Percentiles rank a stretch among this genome's conserved stretches.
Evolutionary conservation across 2,329 filamentous ascomycete genomes (phyloP).

Genomic region (Neopestalotiopsis sp.): DNA sequence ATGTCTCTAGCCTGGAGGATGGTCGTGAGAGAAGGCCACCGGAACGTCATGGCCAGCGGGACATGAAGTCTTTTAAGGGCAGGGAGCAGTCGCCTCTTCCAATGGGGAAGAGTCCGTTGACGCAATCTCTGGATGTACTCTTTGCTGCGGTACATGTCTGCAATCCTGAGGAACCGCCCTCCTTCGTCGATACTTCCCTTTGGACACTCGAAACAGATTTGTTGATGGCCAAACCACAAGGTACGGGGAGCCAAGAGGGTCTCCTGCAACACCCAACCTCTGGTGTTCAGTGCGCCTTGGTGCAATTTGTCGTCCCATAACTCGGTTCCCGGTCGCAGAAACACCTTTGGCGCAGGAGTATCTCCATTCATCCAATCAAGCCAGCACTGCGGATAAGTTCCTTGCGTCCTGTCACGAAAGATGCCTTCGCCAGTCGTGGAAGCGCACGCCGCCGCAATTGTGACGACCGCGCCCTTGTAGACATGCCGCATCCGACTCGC

Average conservation of each 20-base stretch:
- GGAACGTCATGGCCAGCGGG: constrained; percentile 11
- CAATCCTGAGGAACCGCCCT: constrained; percentile 13
- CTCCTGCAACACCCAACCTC: constrained; percentile 17
- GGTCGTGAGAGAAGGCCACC: constrained; percentile 16
- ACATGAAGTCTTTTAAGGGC: constrained; percentile 15
- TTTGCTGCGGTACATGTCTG: constrained; percentile 19
- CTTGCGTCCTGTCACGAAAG: not conserved
- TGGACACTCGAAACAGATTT: constrained; percentile 17
- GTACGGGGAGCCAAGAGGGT: constrained; percentile 18
- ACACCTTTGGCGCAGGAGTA: constrained; percentile 5
- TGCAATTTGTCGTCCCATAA: constrained; percentile 20
- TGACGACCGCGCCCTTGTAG: constrained; percentile 20
- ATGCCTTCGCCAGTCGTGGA: no score
- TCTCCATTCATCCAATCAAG: constrained; percentile 15
- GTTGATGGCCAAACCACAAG: constrained; percentile 16
- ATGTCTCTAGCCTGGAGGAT: constrained; percentile 7
- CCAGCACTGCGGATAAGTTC: constrained; percentile 13
- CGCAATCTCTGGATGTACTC: constrained; percentile 16
- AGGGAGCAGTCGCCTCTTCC: constrained; percentile 16
- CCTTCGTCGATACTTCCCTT: constrained; percentile 18
- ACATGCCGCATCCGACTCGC: constrained; percentile 22
- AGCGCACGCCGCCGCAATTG: not conserved
- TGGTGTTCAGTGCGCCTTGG: constrained; percentile 15
- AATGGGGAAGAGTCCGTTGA: not conserved
- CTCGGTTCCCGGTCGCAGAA: constrained; percentile 13